Base-by-base conservation (phyloP, 2,329 filamentous ascomycete genomes). In the Sphaceloma murrayae region DNA sequence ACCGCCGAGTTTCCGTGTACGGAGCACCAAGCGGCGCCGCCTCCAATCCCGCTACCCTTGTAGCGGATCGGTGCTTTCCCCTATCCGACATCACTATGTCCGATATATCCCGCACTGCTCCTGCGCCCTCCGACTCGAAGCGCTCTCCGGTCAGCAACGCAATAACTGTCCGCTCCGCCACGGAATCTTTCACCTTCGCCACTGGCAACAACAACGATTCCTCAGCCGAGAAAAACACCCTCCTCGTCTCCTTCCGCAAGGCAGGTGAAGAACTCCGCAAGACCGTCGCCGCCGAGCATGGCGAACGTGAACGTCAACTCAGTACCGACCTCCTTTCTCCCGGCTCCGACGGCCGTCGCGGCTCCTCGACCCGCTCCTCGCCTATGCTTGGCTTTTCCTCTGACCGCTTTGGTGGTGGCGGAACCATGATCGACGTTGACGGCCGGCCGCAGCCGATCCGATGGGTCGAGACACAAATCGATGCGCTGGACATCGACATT, bases 391-490 rank as follows among this genome's bases (percentile, higher is more conserved):
- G 91, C 57, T 82, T 77, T 5, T 65, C 87, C 7, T 86, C 85
- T 3, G 62, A 64, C 4, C 62, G 58, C 1, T 78, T 67, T 67
- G 13, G 76, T 71, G 43, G 30, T 17, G 49, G 50, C 13, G 54
- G 56, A 14, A 82, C 94, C 66, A 75, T 94, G 45, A 88, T 98
- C 53, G 91, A 98, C 55, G 85, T 94, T 10, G 91, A 96, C 56
- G 91, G 91, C 38, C 94, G 94, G 56, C 88, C 95, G 62, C 86
- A 96, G 59, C 95, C 91, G 59, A 73, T 98, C 34, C 83, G 89
- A 43, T 95, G 86, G 86, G 86, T 98, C 0, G 91, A 98, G 61
- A 78, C 80, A 43, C 86, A 96, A 64, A 84, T 98, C 62, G 91
- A 98, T 58, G 86, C 94, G 57, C 75, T 98, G 4, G 91, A 98